These are phyloP conservation scores for Fusarium keratoplasticum DNA, from an alignment of 2,329 filamentous ascomycete genomes.

Conservation along the genomic window DNA sequence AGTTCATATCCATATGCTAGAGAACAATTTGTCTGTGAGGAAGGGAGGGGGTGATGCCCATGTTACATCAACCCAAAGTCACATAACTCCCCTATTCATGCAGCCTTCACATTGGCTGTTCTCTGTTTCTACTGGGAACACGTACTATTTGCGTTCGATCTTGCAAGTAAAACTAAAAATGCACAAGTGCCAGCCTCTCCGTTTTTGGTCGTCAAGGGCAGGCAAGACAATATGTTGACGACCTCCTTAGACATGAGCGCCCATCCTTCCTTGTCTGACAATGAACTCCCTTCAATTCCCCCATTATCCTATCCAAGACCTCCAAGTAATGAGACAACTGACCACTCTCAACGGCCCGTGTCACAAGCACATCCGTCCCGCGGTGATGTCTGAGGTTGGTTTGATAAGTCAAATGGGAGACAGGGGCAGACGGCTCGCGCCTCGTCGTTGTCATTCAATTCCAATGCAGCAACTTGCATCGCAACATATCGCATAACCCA, in stretches of 20 bases:
- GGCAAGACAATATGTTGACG: background rate
- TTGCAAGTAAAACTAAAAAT: background rate
- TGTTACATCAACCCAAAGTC: background rate
- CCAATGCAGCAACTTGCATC: conserved; percentile 10
- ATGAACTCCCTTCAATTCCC: background rate
- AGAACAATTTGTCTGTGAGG: background rate
- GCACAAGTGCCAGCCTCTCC: background rate
- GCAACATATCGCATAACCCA: background rate
- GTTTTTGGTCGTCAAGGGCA: background rate
- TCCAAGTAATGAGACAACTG: background rate
- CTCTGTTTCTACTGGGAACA: background rate
- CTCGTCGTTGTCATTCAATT: conserved; percentile 21
- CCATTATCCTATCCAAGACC: background rate
- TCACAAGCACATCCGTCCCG: background rate
- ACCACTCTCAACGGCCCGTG: background rate
- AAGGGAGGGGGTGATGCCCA: background rate
- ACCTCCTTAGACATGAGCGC: background rate
- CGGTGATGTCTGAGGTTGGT: background rate
- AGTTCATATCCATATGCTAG: background rate
- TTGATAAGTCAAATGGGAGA: background rate
- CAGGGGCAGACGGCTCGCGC: background rate
- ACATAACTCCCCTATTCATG: background rate
- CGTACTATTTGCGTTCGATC: background rate
- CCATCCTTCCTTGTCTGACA: background rate
- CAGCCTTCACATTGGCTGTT: background rate